Evolutionary conservation across 352 stramenopile genomes (phyloP).

Genomic region (Phytophthora sojae): DNA sequence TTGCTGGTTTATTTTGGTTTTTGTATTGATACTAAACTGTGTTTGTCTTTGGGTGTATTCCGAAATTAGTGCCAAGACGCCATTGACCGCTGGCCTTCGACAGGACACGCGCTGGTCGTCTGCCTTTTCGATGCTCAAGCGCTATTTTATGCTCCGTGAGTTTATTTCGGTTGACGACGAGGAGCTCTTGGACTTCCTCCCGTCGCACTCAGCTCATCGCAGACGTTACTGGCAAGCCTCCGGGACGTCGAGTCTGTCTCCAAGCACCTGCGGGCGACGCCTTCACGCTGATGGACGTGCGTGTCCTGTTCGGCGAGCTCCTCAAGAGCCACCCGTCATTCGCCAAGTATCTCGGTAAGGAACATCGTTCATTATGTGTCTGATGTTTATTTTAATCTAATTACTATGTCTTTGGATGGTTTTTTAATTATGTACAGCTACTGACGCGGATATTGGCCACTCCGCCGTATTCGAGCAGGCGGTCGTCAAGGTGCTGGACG

Average conservation of each 20-base stretch:
- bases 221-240: background rate
- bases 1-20: background rate
- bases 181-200: background rate
- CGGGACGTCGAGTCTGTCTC: background rate
- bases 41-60: background rate
- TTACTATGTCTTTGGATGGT: background rate
- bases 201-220: background rate
- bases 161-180: background rate
- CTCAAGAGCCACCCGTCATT: slow-evolving; percentile 1
- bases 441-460: slow-evolving; percentile 9
- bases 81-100: background rate
- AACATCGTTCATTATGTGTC: background rate
- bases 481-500: background rate
- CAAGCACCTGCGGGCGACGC: background rate
- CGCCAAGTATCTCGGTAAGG: slow-evolving; percentile 5
- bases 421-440: background rate
- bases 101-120: background rate
- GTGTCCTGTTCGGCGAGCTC: slow-evolving; percentile 4
- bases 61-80: background rate
- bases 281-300: background rate
- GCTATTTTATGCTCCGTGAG: background rate
- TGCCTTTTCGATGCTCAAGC: background rate
- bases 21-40: background rate
- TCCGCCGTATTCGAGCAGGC: background rate
- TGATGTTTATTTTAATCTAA: background rate